Evolutionary conservation across 2,329 filamentous ascomycete species (phyloP), one percentile per base, ranked within the genome.

Genomic region (Penicillium fuscoglaucum): DNA sequence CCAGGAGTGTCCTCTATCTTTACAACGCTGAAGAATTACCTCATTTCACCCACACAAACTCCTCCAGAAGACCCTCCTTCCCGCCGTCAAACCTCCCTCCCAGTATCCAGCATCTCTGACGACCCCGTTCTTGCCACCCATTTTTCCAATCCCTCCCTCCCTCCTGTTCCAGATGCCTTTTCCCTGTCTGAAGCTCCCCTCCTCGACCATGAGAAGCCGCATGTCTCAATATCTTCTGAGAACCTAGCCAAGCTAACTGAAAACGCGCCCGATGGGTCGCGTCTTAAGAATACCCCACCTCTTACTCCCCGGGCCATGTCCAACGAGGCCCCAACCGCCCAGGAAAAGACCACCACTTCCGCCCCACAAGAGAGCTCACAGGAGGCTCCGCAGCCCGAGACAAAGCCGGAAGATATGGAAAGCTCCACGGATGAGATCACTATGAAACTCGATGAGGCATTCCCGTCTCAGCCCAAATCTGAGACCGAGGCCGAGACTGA

Each of bases 281-380:
- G 75, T 78, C 74, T 86, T 82, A 96, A 97, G 93, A 96, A 91
- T 82, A 95, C 91, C 68, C 90, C 91, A 67, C 88, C 92, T 61
- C 93, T 93, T 67, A 96, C 93, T 56, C 93, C 91, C 64, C 88
- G 93, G 78, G 90, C 93, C 60, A 86, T 93, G 70, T 96, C 91
- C 57, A 83, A 85, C 74, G 85, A 86, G 70, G 80, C 78, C 46
- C 67, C 72, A 65, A 60, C 69, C 49, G 72, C 72, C 49, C 72
- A 73, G 63, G 68, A 68, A 52, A 67, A 72, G 55, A 47, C 66
- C 49, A 61, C 56, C 58, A 63, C 70, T 31, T 62, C 73, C 5
- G 4, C 66, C 66, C 46, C 58, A 46, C 41, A 53, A 29, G 17
- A 56, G 40, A 37, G 6, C 37, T 4, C 28, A 4, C 40, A 52